phyloP scores from a whole-genome alignment of 192 early-diverging fungal species.

The Coemansia sp. region DNA sequence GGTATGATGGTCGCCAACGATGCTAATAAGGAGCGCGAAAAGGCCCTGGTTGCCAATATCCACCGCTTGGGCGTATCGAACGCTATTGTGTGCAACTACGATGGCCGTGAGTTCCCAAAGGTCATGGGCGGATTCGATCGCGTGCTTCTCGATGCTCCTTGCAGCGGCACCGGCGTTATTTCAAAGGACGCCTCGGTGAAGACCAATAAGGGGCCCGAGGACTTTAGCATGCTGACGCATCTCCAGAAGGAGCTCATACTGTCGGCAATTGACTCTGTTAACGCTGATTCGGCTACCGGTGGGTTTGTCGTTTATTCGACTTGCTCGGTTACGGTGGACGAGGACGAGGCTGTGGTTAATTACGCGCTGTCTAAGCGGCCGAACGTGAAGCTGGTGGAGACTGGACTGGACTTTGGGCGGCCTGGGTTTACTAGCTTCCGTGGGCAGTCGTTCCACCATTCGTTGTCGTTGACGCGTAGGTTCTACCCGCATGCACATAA shows the following conservation, averaged over 20 bases:
- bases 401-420: constrained; percentile 90
- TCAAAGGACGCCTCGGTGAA: constrained; percentile 97
- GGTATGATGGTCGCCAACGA: constrained; percentile 97
- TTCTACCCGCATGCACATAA: constrained; percentile 98
- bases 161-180: constrained; percentile 97
- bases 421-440: constrained; percentile 89
- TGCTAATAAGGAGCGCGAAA: constrained; percentile 88
- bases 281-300: constrained; percentile 89
- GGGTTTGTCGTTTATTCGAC: constrained; percentile 98
- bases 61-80: constrained; percentile 87
- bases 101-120: constrained; percentile 95
- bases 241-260: constrained; percentile 96
- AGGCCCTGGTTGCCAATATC: constrained; percentile 88
- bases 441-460: constrained; percentile 84
- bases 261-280: constrained; percentile 93
- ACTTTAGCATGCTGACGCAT: constrained; percentile 88
- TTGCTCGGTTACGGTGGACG: constrained; percentile 96
- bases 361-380: constrained; percentile 94
- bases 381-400: constrained; percentile 87
- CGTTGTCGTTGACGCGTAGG: constrained; percentile 76
- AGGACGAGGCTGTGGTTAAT: constrained; percentile 96
- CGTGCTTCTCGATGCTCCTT: constrained; percentile 96
- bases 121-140: constrained; percentile 98
- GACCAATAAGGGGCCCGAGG: constrained; percentile 89
- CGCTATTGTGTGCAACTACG: constrained; percentile 91